Conservation (phyloP, 441 rosid genomes). For the Croton setiger region DNA sequence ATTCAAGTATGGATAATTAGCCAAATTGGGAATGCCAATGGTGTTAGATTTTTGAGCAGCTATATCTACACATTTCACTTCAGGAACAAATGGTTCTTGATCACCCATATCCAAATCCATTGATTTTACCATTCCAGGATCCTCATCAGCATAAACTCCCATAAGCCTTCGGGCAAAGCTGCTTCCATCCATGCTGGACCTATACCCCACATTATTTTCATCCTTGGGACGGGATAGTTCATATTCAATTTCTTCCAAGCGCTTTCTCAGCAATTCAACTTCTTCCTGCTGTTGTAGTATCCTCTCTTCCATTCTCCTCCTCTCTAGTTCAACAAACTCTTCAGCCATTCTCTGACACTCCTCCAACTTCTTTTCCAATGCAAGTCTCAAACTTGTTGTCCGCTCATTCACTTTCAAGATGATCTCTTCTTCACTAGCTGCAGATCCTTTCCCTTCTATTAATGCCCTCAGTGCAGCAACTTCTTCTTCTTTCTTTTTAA, state of each 20-base stretch:
- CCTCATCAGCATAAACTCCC: constrained; percentile 65
- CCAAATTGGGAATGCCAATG: constrained; percentile 27
- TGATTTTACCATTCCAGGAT: constrained; percentile 90
- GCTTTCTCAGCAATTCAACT: constrained; percentile 70
- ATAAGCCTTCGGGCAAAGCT: constrained; percentile 69
- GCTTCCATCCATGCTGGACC: constrained; percentile 43
- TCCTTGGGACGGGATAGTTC: constrained; percentile 46
- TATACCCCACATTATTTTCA: constrained; percentile 31
- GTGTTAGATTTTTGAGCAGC: constrained; percentile 16
- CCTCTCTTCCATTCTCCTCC: constrained; percentile 92
- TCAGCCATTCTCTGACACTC: constrained; percentile 83
- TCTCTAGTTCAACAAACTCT: constrained; percentile 79
- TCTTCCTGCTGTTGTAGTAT: constrained; percentile 88
- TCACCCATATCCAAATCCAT: constrained; percentile 96
- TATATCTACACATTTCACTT: constrained; percentile 31
- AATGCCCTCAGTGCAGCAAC: constrained; percentile 55
- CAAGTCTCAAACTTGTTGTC: constrained; percentile 44
- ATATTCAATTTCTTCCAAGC: constrained; percentile 71
- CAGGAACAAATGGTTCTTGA: constrained; percentile 47
- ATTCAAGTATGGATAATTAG: constrained; percentile 29
- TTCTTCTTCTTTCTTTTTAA: constrained; percentile 81
- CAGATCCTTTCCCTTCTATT: constrained; percentile 49
- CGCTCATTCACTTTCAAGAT: constrained; percentile 68
- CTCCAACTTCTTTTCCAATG: constrained; percentile 70
- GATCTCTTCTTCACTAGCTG: constrained; percentile 66